These are phyloP conservation scores for Blastobotrys ciferrii DNA, from an alignment of 1,139 yeast genomes.

Conservation along the genomic window DNA sequence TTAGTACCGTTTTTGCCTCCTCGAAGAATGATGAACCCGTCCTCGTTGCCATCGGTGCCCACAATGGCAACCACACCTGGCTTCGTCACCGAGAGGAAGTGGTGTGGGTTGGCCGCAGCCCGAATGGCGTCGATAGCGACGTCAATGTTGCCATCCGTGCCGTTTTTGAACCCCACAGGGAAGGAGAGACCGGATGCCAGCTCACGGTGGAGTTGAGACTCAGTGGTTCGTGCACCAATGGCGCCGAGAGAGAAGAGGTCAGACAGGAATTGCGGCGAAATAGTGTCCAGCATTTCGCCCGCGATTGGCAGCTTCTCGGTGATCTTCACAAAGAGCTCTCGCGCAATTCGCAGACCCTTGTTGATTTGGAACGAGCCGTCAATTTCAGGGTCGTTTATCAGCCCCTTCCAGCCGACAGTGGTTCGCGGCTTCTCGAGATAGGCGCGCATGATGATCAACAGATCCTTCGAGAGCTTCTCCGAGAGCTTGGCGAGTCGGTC, in stretches of 20 bases:
- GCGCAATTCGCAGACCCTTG: constrained; percentile 85
- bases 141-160: constrained; percentile 89
- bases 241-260: constrained; percentile 94
- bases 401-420: constrained; percentile 98
- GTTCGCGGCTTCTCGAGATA: constrained; percentile 98
- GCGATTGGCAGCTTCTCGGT: constrained; percentile 88
- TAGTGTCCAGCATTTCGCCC: constrained; percentile 96
- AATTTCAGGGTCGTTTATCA: constrained; percentile 94
- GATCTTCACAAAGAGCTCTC: constrained; percentile 80
- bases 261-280: constrained; percentile 88
- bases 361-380: constrained; percentile 93
- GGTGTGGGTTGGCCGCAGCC: constrained; percentile 92
- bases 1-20: constrained; percentile 95
- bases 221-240: constrained; percentile 97
- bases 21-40: constrained; percentile 86
- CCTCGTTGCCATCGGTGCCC: constrained; percentile 90
- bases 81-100: constrained; percentile 89
- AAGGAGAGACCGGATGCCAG: constrained; percentile 91
- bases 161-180: constrained; percentile 97
- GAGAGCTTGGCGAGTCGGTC: constrained; percentile 57
- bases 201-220: constrained; percentile 94
- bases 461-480: constrained; percentile 66
- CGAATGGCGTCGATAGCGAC: constrained; percentile 93
- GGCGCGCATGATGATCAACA: constrained; percentile 92
- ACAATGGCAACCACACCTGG: constrained; percentile 95